Evolutionary conservation across 2,329 filamentous ascomycete species (phyloP), one percentile per base, ranked within the genome.

Genomic region (Hymenotorrendiella dingleyae): DNA sequence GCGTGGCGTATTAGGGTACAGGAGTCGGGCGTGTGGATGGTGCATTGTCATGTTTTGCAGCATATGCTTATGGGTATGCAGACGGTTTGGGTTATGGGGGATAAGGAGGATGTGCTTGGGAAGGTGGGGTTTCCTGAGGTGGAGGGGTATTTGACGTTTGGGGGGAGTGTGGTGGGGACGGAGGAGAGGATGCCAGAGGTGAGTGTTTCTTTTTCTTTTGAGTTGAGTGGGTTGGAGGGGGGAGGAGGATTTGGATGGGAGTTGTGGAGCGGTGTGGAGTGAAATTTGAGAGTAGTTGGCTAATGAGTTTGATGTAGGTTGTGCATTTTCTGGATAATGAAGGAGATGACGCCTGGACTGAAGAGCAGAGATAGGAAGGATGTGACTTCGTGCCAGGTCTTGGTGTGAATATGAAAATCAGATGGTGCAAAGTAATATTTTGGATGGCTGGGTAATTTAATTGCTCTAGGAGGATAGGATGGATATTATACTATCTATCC

Each of bases 31-130:
- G 67, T 67, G 7, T 73, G 67, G 68, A 69, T 73, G 69, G 53
- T 72, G 26, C 70, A 73, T 58, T 72, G 70, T 42, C 70, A 73
- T 55, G 66, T 68, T 33, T 47, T 72, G 48, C 64, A 67, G 53
- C 70, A 73, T 54, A 70, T 70, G 67, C 52, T 69, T 7, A 70
- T 71, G 68, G 65, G 62, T 3, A 62, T 63, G 59, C 57, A 62
- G 44, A 58, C 54, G 1, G 57, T 67, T 9, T 65, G 64, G 49
- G 64, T 65, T 30, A 59, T 63, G 43, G 65, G 64, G 4, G 60
- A 54, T 34, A 48, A 50, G 11, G 48, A 35, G 0, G 54, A 58
- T 29, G 46, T 57, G 32, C 50, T 58, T 20, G 29, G 17, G 2
- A 46, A 43, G 37, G 53, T 56, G 12, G 42, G 44, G 7, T 35